A percentile compares a stretch with the other conserved stretches of the same genome.
These are phyloP conservation scores for Mrakia gelida DNA, from an alignment of 768 basidiomycete genomes.

Conservation along the genomic window DNA sequence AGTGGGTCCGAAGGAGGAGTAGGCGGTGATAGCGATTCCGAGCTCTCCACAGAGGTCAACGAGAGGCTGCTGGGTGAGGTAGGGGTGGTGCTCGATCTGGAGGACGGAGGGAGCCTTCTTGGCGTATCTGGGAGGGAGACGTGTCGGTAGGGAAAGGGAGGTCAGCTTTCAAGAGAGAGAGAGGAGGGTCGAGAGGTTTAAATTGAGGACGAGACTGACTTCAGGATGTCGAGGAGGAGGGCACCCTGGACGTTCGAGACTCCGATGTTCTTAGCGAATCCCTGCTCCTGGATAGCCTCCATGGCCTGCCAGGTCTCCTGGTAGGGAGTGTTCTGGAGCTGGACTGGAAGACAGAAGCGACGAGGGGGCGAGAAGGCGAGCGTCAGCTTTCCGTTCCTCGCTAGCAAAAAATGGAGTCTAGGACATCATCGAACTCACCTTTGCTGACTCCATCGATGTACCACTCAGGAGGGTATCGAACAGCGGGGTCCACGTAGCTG, in stretches of 20 bases:
- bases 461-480: conserved; percentile 75
- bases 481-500: conserved; percentile 64
- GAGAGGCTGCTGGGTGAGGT: conserved; percentile 51
- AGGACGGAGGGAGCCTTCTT: conserved; percentile 69
- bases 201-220: neutral
- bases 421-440: conserved; percentile 21
- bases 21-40: conserved; percentile 70
- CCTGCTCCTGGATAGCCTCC: conserved; percentile 71
- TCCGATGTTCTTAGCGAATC: conserved; percentile 72
- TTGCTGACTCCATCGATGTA: conserved; percentile 59
- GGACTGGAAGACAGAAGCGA: conserved; percentile 4
- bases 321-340: conserved; percentile 57
- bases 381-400: neutral
- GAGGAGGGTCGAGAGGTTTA: conserved; percentile 9
- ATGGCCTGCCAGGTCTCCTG: conserved; percentile 79
- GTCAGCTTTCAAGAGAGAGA: conserved; percentile 69
- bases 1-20: conserved; percentile 74
- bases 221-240: conserved; percentile 9
- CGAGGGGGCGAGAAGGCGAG: neutral
- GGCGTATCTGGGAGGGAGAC: conserved; percentile 56
- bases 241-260: conserved; percentile 52
- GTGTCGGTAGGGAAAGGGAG: conserved; percentile 64
- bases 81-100: conserved; percentile 52
- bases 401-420: neutral
- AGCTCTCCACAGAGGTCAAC: conserved; percentile 63